Percentiles rank a stretch among this genome's conserved stretches.
Conservation (phyloP, 2,329 filamentous ascomycete species). For the Ceratocystiopsis sp. region DNA sequence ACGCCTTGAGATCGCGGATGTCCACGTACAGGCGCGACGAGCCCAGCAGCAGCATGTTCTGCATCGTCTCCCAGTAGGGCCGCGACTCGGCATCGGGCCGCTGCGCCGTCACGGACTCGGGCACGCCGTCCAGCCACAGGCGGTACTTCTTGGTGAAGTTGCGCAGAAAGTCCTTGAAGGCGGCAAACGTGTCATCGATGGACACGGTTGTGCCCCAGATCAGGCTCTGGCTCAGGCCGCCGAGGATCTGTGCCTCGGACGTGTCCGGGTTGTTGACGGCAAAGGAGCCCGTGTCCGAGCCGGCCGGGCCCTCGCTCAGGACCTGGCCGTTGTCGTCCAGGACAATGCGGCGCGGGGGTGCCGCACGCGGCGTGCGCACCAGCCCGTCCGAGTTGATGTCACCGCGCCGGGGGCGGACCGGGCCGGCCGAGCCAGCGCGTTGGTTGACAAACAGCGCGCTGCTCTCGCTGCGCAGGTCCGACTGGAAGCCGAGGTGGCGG, state of each 20-base stretch:
- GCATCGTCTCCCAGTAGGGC: conserved; percentile 70
- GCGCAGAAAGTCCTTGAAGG: conserved; percentile 81
- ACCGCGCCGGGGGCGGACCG: conserved; percentile 45
- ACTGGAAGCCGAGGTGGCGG: conserved; percentile 36
- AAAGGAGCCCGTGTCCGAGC: conserved; percentile 44
- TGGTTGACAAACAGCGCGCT: conserved; percentile 73
- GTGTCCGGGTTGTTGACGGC: conserved; percentile 59
- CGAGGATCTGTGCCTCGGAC: conserved; percentile 78
- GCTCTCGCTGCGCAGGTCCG: conserved; percentile 64
- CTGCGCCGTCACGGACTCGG: conserved; percentile 54
- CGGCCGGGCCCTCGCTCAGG: conserved; percentile 31
- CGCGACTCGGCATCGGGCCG: conserved; percentile 59
- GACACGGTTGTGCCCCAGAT: conserved; percentile 98
- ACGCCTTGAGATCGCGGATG: conserved; percentile 74
- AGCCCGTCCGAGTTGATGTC: conserved; percentile 75
- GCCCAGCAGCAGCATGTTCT: conserved; percentile 80
- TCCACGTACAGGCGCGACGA: conserved; percentile 76
- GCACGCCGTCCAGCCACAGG: conserved; percentile 73
- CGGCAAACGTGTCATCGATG: conserved; percentile 69
- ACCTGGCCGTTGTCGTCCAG: conserved; percentile 43
- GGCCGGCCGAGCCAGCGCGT: conserved; percentile 33
- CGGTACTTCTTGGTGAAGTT: conserved; percentile 92
- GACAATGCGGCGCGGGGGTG: conserved; percentile 33
- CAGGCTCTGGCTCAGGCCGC: conserved; percentile 62
- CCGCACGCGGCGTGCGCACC: conserved; percentile 30